Conservation (phyloP, 192 early-diverging fungal genomes). For the Funneliformis geosporum region DNA sequence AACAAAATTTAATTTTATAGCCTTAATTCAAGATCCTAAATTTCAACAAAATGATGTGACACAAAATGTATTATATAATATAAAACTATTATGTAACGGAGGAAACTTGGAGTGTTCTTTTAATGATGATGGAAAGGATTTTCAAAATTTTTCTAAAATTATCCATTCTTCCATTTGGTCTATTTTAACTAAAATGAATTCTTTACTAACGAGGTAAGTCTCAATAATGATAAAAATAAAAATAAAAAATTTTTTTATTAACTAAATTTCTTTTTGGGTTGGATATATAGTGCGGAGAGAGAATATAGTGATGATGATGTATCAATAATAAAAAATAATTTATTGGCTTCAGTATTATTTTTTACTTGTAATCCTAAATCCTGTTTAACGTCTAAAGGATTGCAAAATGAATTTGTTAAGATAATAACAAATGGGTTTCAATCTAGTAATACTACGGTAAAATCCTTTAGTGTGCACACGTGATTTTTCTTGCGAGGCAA, state of each 20-base stretch:
- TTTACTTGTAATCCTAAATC: constrained; percentile 14
- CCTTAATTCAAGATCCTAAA: constrained; percentile 44
- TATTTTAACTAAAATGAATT: constrained; percentile 27
- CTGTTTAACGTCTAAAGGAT: background rate
- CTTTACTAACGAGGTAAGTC: constrained; percentile 30
- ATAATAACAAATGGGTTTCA: constrained; percentile 23
- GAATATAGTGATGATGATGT: constrained; percentile 5
- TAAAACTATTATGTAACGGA: constrained; percentile 44
- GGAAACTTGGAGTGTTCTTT: constrained; percentile 32
- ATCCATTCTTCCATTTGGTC: constrained; percentile 26
- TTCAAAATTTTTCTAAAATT: constrained; percentile 32
- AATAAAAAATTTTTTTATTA: background rate
- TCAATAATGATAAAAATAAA: no score
- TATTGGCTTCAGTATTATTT: constrained; percentile 6
- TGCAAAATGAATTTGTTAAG: background rate
- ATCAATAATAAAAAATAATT: constrained; percentile 22
- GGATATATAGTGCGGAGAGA: background rate
- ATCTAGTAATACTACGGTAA: background rate
- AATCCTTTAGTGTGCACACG: background rate
- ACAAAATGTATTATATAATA: constrained; percentile 46
- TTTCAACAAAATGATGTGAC: constrained; percentile 51
- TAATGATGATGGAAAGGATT: constrained; percentile 26
- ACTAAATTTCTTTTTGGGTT: background rate
- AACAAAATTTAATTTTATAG: constrained; percentile 28
- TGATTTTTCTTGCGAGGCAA: constrained; percentile 8